These are phyloP conservation scores for Syzygium grande DNA, from an alignment of 345 rosid species.

Conservation along the genomic window DNA sequence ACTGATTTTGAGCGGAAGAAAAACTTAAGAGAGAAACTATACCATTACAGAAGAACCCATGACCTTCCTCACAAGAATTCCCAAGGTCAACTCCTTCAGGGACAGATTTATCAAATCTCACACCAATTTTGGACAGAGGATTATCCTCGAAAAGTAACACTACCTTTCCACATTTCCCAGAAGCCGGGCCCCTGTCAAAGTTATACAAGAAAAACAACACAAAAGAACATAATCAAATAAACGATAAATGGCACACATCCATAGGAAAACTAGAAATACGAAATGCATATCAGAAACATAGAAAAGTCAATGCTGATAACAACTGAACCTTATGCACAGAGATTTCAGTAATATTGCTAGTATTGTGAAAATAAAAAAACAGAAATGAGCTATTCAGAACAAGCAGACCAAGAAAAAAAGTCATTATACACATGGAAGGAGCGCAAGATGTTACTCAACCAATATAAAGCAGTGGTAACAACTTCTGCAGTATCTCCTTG, in stretches of 20 bases:
- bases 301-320: neutral
- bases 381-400: neutral
- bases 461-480: neutral
- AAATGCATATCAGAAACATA: neutral
- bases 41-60: constrained; percentile 88
- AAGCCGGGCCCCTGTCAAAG: constrained; percentile 50
- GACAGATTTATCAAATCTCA: constrained; percentile 70
- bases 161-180: constrained; percentile 65
- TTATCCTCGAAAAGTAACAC: constrained; percentile 56
- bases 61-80: constrained; percentile 52
- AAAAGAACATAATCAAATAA: neutral
- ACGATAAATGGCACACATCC: neutral
- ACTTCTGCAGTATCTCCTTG: neutral
- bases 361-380: neutral
- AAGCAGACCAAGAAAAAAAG: neutral
- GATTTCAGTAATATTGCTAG: neutral
- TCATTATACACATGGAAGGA: neutral
- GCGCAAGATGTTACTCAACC: neutral
- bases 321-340: neutral
- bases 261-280: neutral
- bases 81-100: constrained; percentile 90
- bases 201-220: neutral
- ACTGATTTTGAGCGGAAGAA: neutral
- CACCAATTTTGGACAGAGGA: constrained; percentile 76
- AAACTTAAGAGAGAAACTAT: constrained; percentile 13